Percentiles rank a stretch among this genome's conserved stretches.
Evolutionary conservation across 2,329 filamentous ascomycete genomes (phyloP).

Genomic region (Dactylonectria estremocensis): DNA sequence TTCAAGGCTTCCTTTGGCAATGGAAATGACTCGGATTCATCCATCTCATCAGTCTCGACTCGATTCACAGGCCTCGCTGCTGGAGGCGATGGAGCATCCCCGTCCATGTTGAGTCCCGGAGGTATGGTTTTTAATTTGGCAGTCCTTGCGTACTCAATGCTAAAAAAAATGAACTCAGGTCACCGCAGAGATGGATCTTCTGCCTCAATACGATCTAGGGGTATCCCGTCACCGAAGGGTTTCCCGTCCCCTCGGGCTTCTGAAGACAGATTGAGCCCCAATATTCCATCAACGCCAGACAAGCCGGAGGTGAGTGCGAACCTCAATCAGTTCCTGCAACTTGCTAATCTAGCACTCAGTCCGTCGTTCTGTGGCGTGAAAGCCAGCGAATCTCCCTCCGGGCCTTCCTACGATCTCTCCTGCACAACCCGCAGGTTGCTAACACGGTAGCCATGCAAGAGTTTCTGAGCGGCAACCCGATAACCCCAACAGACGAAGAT

Average conservation of each 20-base stretch:
- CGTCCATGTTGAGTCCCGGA: slow-evolving; percentile 50
- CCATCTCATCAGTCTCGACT: slow-evolving; percentile 85
- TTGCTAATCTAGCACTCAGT: slow-evolving; percentile 55
- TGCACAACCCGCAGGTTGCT: slow-evolving; percentile 88
- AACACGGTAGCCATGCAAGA: slow-evolving; percentile 87
- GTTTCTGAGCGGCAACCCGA: slow-evolving; percentile 82
- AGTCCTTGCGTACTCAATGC: not conserved
- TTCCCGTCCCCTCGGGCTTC: slow-evolving; percentile 52
- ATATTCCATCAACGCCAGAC: slow-evolving; percentile 39
- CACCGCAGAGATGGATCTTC: slow-evolving; percentile 47
- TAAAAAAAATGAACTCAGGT: slow-evolving; percentile 39
- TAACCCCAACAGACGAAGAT: slow-evolving; percentile 86
- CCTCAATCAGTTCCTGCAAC: not conserved
- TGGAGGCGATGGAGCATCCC: slow-evolving; percentile 36
- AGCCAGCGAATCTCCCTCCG: slow-evolving; percentile 91
- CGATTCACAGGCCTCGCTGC: slow-evolving; percentile 63
- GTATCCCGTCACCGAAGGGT: slow-evolving; percentile 48
- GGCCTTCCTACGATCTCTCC: slow-evolving; percentile 88
- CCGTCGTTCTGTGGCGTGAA: slow-evolving; percentile 83
- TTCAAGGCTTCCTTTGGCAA: slow-evolving; percentile 69
- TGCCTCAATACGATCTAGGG: slow-evolving; percentile 51
- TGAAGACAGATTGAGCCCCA: slow-evolving; percentile 51
- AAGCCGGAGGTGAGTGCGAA: slow-evolving; percentile 46
- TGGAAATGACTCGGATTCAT: slow-evolving; percentile 83
- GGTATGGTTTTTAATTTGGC: slow-evolving; percentile 23